A percentile compares a stretch with the other conserved stretches of the same genome.
These are phyloP conservation scores for Trichoderma guizhouense DNA, from an alignment of 2,329 filamentous ascomycete species.

Conservation along the genomic window DNA sequence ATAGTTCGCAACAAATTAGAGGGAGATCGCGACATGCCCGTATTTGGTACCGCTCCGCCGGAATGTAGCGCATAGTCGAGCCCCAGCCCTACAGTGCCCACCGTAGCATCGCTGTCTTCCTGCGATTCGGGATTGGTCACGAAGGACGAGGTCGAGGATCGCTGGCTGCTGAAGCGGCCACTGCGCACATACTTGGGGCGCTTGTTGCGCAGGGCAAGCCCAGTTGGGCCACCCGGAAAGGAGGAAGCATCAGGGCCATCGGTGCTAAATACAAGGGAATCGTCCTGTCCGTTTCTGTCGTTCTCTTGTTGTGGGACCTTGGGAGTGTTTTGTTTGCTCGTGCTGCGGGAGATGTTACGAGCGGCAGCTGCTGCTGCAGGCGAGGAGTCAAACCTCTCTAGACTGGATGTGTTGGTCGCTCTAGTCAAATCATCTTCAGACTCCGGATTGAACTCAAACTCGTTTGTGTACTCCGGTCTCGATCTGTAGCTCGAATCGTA, in stretches of 20 bases:
- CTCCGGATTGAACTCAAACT: constrained; percentile 14
- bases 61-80: constrained; percentile 81
- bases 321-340: constrained; percentile 23
- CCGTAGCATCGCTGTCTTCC: constrained; percentile 69
- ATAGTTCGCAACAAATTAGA: constrained; percentile 66
- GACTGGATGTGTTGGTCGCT: constrained; percentile 42
- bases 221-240: constrained; percentile 43
- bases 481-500: constrained; percentile 21
- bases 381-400: constrained; percentile 55
- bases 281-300: constrained; percentile 29
- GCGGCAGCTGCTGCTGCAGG: constrained; percentile 54
- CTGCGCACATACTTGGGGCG: constrained; percentile 58
- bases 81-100: constrained; percentile 58
- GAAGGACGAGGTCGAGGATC: constrained; percentile 60
- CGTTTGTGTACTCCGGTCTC: constrained; percentile 20
- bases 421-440: constrained; percentile 28
- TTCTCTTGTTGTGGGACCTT: constrained; percentile 27
- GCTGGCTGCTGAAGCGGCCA: constrained; percentile 55
- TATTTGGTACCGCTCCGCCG: constrained; percentile 66
- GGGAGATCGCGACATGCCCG: constrained; percentile 47
- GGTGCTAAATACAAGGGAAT: constrained; percentile 30
- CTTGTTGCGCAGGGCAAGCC: constrained; percentile 44
- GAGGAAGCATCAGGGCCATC: constrained; percentile 29
- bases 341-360: constrained; percentile 50
- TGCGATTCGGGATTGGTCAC: constrained; percentile 50